These are phyloP conservation scores for Candida sanyaensis DNA, from an alignment of 1,139 yeast genomes.

Conservation along the genomic window DNA sequence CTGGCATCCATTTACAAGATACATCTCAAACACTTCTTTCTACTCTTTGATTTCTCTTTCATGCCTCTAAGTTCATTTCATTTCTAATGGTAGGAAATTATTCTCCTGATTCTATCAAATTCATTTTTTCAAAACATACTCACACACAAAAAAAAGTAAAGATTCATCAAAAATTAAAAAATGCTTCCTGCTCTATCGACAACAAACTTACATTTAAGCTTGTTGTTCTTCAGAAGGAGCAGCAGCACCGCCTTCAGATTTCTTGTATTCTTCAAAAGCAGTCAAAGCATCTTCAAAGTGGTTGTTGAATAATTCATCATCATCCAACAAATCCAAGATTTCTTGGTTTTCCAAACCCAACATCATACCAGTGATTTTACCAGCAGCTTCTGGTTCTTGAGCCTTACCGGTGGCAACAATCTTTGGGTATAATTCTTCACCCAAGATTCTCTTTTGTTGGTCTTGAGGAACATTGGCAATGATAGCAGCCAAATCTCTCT, in stretches of 20 bases:
- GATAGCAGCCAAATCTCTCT: constrained; percentile 55
- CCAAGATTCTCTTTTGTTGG: constrained; percentile 95
- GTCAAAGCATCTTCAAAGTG: constrained; percentile 94
- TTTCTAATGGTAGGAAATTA: not conserved
- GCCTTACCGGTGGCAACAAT: constrained; percentile 87
- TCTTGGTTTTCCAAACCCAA: constrained; percentile 93
- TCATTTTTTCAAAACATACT: constrained; percentile 1
- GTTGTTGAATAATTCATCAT: constrained; percentile 85
- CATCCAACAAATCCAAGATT: constrained; percentile 84
- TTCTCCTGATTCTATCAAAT: not conserved
- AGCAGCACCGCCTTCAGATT: constrained; percentile 33
- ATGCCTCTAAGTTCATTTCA: no score
- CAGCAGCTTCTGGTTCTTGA: constrained; percentile 91
- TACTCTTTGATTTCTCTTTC: not conserved
- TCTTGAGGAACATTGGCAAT: constrained; percentile 72
- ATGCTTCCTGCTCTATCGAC: not conserved
- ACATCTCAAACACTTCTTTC: not conserved
- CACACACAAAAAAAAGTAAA: not conserved
- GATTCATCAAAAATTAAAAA: not conserved
- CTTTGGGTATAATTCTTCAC: constrained; percentile 97
- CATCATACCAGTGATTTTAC: constrained; percentile 99
- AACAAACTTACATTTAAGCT: constrained; percentile 18
- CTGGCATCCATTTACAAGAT: not conserved
- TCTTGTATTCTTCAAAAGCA: constrained; percentile 87
- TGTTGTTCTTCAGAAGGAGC: constrained; percentile 28